Evolutionary conservation across 140 eudicot genomes (phyloP).

Genomic region (Bidens hawaiensis): DNA sequence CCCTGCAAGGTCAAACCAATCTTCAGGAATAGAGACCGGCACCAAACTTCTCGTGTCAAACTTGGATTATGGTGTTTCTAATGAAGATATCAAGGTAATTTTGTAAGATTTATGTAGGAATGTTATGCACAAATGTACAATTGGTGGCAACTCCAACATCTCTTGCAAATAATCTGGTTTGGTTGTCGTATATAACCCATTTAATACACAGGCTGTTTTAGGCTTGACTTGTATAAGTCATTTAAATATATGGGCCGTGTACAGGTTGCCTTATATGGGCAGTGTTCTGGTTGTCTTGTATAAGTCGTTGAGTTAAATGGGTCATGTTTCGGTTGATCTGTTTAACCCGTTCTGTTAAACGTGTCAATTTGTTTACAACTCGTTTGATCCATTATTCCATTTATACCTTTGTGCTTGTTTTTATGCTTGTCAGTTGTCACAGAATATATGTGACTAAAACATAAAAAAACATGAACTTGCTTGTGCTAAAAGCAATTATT

Average conservation of each 20-base stretch:
- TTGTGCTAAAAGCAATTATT: no score
- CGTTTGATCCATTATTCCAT: neutral
- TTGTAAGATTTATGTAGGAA: slow-evolving; percentile 1
- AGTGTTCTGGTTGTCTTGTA: no score
- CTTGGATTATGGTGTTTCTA: slow-evolving; percentile 58
- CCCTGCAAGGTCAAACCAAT: slow-evolving; percentile 31
- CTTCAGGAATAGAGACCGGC: slow-evolving; percentile 50
- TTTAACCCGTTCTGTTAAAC: neutral
- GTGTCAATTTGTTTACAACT: neutral
- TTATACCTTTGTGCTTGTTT: no score
- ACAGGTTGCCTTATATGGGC: no score
- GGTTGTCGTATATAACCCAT: neutral
- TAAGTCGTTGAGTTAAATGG: no score
- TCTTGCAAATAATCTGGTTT: neutral
- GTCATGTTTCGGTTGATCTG: neutral
- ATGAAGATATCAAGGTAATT: slow-evolving; percentile 55
- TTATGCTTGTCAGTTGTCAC: neutral
- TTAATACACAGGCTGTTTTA: neutral
- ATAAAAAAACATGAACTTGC: no score
- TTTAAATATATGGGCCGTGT: no score
- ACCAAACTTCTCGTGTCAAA: slow-evolving; percentile 52
- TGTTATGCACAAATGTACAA: neutral
- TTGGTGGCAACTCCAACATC: neutral
- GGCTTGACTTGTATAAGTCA: neutral
- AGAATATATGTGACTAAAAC: neutral